These are phyloP conservation scores for Suhomyces bolitotheri DNA, from an alignment of 1,139 yeast species.

Conservation along the genomic window DNA sequence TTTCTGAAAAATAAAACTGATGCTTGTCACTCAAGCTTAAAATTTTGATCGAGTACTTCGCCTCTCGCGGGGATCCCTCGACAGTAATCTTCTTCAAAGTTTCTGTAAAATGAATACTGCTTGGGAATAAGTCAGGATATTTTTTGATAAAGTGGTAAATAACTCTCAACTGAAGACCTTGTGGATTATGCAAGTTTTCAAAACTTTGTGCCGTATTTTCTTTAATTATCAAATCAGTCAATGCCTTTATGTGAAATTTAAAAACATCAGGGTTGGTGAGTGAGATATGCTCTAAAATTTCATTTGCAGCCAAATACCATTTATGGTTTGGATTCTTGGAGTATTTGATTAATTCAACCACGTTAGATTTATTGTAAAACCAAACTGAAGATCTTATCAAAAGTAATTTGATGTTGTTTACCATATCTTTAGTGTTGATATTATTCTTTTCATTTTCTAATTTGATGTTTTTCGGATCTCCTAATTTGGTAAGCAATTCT, in stretches of 20 bases:
- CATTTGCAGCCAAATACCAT: slow-evolving; percentile 44
- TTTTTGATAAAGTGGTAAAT: slow-evolving; percentile 58
- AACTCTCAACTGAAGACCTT: slow-evolving; percentile 46
- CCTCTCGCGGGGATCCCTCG: slow-evolving; percentile 59
- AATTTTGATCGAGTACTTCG: slow-evolving; percentile 64
- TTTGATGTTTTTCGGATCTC: slow-evolving; percentile 51
- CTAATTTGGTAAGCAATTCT: slow-evolving; percentile 57
- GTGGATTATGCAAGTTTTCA: slow-evolving; percentile 16
- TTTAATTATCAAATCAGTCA: slow-evolving; percentile 44
- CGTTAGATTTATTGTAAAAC: slow-evolving; percentile 65
- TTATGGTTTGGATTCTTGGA: slow-evolving; percentile 39
- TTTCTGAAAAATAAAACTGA: slow-evolving; percentile 37
- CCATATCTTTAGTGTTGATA: slow-evolving; percentile 52
- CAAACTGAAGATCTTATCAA: slow-evolving; percentile 63
- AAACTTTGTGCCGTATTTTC: slow-evolving; percentile 14
- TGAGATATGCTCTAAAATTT: slow-evolving; percentile 62
- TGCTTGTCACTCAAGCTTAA: slow-evolving; percentile 49
- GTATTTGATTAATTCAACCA: slow-evolving; percentile 52
- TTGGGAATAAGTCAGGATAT: slow-evolving; percentile 44
- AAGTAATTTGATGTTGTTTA: slow-evolving; percentile 52
- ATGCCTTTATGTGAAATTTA: slow-evolving; percentile 55
- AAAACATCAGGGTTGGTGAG: slow-evolving; percentile 62
- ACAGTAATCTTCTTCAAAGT: slow-evolving; percentile 46
- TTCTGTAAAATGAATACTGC: slow-evolving; percentile 37
- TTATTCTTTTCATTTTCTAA: slow-evolving; percentile 37